These are phyloP conservation scores for Stentor coeruleus DNA, from an alignment of 73 alveolate genomes.

Conservation along the genomic window DNA sequence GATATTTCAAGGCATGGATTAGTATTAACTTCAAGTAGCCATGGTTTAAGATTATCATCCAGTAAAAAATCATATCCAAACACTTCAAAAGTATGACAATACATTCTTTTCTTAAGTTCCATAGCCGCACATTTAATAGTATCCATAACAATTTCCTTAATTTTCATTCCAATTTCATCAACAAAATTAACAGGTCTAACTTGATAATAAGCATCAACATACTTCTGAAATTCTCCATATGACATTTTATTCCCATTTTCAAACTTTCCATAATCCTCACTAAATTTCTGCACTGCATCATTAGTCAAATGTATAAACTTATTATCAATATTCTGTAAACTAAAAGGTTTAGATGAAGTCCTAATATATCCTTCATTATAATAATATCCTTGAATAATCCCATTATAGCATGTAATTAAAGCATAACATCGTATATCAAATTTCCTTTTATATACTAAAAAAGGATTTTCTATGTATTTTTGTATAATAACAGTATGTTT, in stretches of 20 bases:
- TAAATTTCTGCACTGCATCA: conserved; percentile 91
- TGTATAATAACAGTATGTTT: not conserved
- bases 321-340: conserved; percentile 38
- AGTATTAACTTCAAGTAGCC: conserved; percentile 77
- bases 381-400: conserved; percentile 42
- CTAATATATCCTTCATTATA: conserved; percentile 72
- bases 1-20: conserved; percentile 71
- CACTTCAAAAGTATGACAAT: conserved; percentile 68
- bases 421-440: conserved; percentile 73
- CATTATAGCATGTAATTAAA: conserved; percentile 42
- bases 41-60: conserved; percentile 57
- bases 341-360: conserved; percentile 59
- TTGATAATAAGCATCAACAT: conserved; percentile 57
- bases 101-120: conserved; percentile 48
- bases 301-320: conserved; percentile 84
- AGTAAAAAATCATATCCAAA: conserved; percentile 77
- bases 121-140: conserved; percentile 50
- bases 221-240: conserved; percentile 66
- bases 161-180: conserved; percentile 69
- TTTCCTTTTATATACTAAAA: conserved; percentile 46
- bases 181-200: conserved; percentile 48
- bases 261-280: conserved; percentile 87
- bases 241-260: conserved; percentile 83
- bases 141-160: conserved; percentile 68
- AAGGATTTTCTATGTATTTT: conserved; percentile 66